phyloP scores from a whole-genome alignment of 208 protist species.

The Leishmania aethiopica region DNA sequence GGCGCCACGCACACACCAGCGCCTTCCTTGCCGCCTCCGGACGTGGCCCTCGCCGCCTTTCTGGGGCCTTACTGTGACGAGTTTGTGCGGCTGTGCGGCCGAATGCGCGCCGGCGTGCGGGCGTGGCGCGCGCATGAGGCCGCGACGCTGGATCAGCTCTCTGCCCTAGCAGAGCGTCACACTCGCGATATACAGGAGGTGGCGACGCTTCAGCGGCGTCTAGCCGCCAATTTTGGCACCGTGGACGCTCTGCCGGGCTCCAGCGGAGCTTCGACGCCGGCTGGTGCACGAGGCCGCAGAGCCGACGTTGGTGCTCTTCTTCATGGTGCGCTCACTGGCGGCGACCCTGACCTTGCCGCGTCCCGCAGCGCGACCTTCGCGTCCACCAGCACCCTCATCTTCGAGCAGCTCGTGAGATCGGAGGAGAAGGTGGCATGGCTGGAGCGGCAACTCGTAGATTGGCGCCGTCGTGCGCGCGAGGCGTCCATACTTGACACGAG shows the following conservation, averaged over 20 bases:
- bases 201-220: conserved; percentile 14
- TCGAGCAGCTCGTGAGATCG: conserved; percentile 30
- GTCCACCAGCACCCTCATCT: conserved; percentile 30
- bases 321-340: neutral
- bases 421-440: conserved; percentile 39
- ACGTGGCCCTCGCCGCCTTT: conserved; percentile 12
- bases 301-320: neutral
- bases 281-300: too few relatives aligned
- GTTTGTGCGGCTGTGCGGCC: conserved; percentile 10
- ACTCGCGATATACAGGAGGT: conserved; percentile 17
- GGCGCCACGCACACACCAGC: neutral
- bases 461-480: conserved; percentile 30
- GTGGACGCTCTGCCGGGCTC: neutral
- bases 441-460: conserved; percentile 30
- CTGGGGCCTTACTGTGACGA: conserved; percentile 27
- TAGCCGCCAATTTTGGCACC: neutral
- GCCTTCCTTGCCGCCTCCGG: neutral
- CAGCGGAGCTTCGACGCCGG: neutral
- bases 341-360: neutral
- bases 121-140: conserved; percentile 22
- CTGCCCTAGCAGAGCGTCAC: conserved; percentile 22
- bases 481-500: conserved; percentile 7
- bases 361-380: conserved; percentile 4
- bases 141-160: conserved; percentile 8
- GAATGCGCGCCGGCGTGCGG: conserved; percentile 17